phyloP scores from a whole-genome alignment of 164 flowering plant species.

The Tetracentron sinense region DNA sequence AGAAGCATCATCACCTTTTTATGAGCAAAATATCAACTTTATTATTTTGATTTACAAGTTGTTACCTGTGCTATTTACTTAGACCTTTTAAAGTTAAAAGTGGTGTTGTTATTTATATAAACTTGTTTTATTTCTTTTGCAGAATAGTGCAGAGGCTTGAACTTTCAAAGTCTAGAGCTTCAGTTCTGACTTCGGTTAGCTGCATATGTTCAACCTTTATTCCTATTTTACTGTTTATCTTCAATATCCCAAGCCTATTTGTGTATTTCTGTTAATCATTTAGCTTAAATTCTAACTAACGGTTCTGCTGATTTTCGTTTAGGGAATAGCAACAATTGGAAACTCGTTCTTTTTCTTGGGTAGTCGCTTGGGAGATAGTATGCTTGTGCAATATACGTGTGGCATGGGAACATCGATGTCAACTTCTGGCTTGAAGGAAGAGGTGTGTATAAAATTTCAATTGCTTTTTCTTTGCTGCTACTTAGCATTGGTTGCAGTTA shows the following conservation, averaged over 20 bases:
- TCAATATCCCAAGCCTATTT: background rate
- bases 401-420: constrained; percentile 42
- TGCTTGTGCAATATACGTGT: constrained; percentile 84
- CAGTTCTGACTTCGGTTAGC: constrained; percentile 91
- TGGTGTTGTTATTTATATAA: background rate
- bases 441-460: constrained; percentile 43
- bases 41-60: too few species aligned
- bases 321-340: constrained; percentile 84
- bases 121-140: constrained; percentile 16
- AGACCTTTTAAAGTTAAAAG: too few species aligned
- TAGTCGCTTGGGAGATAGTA: constrained; percentile 94
- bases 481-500: background rate
- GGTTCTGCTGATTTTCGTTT: constrained; percentile 10
- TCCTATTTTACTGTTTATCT: constrained; percentile 2
- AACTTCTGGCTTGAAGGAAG: constrained; percentile 67
- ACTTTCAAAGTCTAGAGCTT: constrained; percentile 88
- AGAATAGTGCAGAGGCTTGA: constrained; percentile 94
- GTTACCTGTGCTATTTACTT: too few species aligned
- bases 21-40: too few species aligned
- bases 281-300: constrained; percentile 4
- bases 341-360: constrained; percentile 84
- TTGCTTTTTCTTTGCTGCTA: constrained; percentile 10
- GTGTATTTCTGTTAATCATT: background rate
- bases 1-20: too few species aligned
- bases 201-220: constrained; percentile 1